These are phyloP conservation scores for Pseudogymnoascus verrucosus DNA, from an alignment of 2,329 filamentous ascomycete genomes.

Conservation along the genomic window DNA sequence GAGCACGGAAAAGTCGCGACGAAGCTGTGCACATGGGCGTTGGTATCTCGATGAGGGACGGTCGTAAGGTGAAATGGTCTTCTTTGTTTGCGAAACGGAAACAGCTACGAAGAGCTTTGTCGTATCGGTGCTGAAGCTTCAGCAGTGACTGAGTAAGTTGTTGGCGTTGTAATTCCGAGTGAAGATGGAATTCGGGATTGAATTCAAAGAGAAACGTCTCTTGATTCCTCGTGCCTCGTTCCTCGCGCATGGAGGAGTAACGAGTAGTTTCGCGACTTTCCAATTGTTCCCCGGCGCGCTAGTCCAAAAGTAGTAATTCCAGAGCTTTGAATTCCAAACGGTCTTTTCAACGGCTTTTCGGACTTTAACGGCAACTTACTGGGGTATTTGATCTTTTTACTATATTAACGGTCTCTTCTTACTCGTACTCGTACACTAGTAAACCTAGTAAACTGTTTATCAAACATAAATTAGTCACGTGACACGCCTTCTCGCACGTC, in stretches of 20 bases:
- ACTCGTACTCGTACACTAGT: slow-evolving; percentile 3
- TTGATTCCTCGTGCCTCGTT: slow-evolving; percentile 7
- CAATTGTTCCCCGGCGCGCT: not conserved
- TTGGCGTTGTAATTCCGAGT: not conserved
- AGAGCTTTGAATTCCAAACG: not conserved
- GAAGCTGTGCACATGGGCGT: slow-evolving; percentile 1
- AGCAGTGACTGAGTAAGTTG: not conserved
- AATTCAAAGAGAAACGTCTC: slow-evolving; percentile 3
- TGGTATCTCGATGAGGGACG: not conserved
- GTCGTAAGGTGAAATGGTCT: not conserved
- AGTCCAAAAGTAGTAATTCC: not conserved
- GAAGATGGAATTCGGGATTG: not conserved
- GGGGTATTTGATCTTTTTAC: not conserved
- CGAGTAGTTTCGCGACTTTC: slow-evolving; percentile 8
- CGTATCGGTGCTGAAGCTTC: not conserved
- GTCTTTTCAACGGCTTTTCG: not conserved
- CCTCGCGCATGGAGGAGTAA: slow-evolving; percentile 7
- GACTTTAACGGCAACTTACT: not conserved
- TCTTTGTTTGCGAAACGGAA: not conserved
- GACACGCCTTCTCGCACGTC: not conserved
- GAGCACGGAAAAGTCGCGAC: not conserved
- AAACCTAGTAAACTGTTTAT: not conserved
- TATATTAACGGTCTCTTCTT: not conserved
- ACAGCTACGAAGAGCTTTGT: not conserved
- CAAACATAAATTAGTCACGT: not conserved